Evolutionary conservation across 345 rosid species (phyloP).

Genomic region (Bruguiera sexangula): DNA sequence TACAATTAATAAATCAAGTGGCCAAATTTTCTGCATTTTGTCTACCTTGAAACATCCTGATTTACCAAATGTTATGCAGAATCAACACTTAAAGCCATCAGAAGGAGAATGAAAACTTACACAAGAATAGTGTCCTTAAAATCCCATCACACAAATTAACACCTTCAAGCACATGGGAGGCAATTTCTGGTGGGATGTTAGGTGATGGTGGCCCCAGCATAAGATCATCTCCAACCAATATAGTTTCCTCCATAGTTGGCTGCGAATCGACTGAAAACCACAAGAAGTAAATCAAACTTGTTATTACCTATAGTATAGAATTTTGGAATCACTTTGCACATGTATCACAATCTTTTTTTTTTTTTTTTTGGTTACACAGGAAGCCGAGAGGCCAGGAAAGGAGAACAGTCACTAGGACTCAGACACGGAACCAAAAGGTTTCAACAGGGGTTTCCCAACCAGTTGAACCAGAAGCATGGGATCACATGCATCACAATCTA

Average conservation of each 20-base stretch:
- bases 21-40: not conserved
- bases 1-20: not conserved
- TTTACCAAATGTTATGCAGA: not conserved
- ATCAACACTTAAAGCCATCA: not conserved
- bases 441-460: too few species aligned
- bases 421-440: too few species aligned
- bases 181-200: conserved; percentile 81
- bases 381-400: too few species aligned
- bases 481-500: too few species aligned
- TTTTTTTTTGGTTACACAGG: too few species aligned
- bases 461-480: too few species aligned
- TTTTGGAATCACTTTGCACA: too few species aligned
- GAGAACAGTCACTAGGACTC: too few species aligned
- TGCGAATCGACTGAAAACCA: conserved; percentile 87
- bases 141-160: conserved; percentile 80
- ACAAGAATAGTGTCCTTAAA: conserved; percentile 75
- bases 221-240: conserved; percentile 86
- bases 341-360: too few species aligned
- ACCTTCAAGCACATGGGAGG: conserved; percentile 53
- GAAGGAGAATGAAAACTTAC: conserved; percentile 43
- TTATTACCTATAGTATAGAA: too few species aligned
- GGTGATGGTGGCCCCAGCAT: conserved; percentile 95
- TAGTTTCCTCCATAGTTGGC: conserved; percentile 92
- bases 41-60: not conserved
- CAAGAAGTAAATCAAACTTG: conserved; percentile 18